Evolutionary conservation across 2,329 filamentous ascomycete species (phyloP).

Genomic region (Acephala macrosclerotiorum): DNA sequence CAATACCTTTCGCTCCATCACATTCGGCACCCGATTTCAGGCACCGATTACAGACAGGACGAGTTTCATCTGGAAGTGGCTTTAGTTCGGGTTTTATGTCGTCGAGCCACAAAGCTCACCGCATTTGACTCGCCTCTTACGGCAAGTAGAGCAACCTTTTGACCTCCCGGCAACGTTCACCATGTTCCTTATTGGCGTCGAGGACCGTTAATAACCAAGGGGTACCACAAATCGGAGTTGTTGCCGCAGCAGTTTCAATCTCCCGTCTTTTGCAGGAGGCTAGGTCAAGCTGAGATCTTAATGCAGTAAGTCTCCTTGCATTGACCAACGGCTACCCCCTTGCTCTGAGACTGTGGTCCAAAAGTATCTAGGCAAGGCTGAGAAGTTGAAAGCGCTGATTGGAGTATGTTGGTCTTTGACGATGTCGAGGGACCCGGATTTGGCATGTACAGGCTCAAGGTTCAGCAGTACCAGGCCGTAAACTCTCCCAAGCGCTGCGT

Average conservation of each 20-base stretch:
- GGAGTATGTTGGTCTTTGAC: no score
- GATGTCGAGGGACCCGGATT: no score
- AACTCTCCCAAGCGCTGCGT: no score
- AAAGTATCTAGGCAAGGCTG: no score
- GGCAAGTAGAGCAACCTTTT: slow-evolving; percentile 44
- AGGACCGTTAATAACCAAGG: not conserved
- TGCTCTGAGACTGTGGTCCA: no score
- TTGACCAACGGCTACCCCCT: no score
- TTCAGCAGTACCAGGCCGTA: no score
- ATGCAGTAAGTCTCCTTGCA: no score
- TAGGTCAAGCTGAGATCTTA: no score
- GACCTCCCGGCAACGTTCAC: slow-evolving; percentile 44
- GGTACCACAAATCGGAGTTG: not conserved
- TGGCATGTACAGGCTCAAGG: no score
- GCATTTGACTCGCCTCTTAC: slow-evolving; percentile 43
- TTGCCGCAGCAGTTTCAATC: not conserved
- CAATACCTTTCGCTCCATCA: slow-evolving; percentile 37
- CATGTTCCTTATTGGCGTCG: slow-evolving; percentile 28
- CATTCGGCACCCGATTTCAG: slow-evolving; percentile 38
- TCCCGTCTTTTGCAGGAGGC: no score
- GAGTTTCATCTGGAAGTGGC: slow-evolving; percentile 37
- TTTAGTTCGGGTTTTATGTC: not conserved
- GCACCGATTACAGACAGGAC: slow-evolving; percentile 41
- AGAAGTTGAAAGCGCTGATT: no score
- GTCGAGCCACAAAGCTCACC: slow-evolving; percentile 34